These are phyloP conservation scores for Blastocystis sp. DNA, from an alignment of 352 stramenopile genomes.

Conservation along the genomic window DNA sequence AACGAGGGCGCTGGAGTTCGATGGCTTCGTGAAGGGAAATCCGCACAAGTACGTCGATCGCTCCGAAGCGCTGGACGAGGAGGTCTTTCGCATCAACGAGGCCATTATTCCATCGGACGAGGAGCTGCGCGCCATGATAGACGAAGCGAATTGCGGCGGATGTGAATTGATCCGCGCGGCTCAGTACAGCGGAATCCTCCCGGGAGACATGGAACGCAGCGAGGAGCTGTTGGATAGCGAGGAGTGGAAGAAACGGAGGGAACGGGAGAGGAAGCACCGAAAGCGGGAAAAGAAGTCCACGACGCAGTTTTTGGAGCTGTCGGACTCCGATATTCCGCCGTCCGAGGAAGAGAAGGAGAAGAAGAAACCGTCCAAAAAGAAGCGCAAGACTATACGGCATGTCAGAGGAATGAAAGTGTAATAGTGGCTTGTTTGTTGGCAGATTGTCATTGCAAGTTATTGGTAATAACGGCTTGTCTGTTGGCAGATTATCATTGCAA, in stretches of 20 bases:
- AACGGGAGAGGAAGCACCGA: neutral
- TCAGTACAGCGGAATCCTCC: slow-evolving; percentile 29
- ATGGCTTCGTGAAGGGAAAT: neutral
- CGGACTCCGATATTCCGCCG: neutral
- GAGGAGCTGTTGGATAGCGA: slow-evolving; percentile 40
- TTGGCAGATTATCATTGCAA: slow-evolving; percentile 15
- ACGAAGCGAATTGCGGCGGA: neutral
- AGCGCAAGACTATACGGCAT: too few species aligned
- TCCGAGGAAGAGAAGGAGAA: neutral
- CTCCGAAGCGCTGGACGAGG: slow-evolving; percentile 13
- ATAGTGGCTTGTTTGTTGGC: neutral
- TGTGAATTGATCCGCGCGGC: slow-evolving; percentile 8
- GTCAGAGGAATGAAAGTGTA: too few species aligned
- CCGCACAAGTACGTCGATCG: neutral
- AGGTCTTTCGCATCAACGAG: slow-evolving; percentile 28
- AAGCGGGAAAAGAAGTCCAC: neutral
- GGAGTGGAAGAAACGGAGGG: slow-evolving; percentile 33
- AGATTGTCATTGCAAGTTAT: slow-evolving; percentile 18
- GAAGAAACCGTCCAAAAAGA: neutral
- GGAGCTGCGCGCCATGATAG: neutral
- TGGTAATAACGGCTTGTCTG: neutral
- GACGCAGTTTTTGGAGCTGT: neutral
- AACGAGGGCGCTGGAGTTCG: neutral
- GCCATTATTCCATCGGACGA: slow-evolving; percentile 4
- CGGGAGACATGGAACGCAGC: slow-evolving; percentile 9